phyloP scores from a whole-genome alignment of 768 basidiomycete species.

The Boletus sp. region DNA sequence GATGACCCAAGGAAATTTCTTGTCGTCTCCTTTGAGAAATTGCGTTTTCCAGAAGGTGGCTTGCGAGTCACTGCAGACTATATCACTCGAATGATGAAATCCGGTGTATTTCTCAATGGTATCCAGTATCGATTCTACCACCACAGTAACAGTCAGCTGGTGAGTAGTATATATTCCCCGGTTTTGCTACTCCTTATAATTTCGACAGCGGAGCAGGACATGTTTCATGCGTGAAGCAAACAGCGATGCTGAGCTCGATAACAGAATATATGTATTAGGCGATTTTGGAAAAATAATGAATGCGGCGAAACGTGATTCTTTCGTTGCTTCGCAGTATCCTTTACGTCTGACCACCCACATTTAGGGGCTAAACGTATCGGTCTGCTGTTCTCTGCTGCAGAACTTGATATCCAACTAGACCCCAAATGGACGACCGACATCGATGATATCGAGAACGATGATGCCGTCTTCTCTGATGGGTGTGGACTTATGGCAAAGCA shows the following conservation, averaged over 20 bases:
- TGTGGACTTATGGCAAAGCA: conserved; percentile 59
- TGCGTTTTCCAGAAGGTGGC: conserved; percentile 54
- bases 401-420: conserved; percentile 54
- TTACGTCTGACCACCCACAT: neutral
- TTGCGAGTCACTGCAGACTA: conserved; percentile 52
- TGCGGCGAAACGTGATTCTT: conserved; percentile 50
- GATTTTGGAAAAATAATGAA: conserved; percentile 62
- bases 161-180: conserved; percentile 23
- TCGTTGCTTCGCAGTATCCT: neutral
- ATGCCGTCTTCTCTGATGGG: conserved; percentile 64
- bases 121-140: conserved; percentile 66
- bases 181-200: neutral
- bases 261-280: conserved; percentile 53
- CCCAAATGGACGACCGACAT: conserved; percentile 52
- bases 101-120: conserved; percentile 54
- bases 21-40: conserved; percentile 47
- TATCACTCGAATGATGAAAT: conserved; percentile 50
- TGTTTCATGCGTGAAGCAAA: conserved; percentile 59
- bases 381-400: conserved; percentile 60
- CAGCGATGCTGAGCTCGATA: conserved; percentile 53
- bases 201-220: conserved; percentile 52
- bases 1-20: conserved; percentile 59
- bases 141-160: conserved; percentile 69
- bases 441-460: conserved; percentile 52
- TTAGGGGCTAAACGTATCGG: conserved; percentile 69